A percentile compares a stretch with the other conserved stretches of the same genome.
phyloP scores from a whole-genome alignment of 148 eudicot species.

The Cornus suecica region DNA sequence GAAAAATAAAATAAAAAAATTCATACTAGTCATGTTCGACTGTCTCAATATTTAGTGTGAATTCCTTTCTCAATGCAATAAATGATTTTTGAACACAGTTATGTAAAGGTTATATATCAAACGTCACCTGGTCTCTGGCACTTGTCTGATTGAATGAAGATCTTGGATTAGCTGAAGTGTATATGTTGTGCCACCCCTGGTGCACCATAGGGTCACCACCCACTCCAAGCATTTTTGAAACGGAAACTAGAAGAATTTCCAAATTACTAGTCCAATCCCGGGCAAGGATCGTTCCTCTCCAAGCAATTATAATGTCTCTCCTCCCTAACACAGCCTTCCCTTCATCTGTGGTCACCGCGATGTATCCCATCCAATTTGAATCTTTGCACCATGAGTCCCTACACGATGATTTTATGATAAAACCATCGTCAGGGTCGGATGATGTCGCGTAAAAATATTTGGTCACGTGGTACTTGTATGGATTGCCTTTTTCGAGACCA shows the following conservation, averaged over 20 bases:
- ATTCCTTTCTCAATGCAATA: no score
- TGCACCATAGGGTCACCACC: slow-evolving; percentile 47
- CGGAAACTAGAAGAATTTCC: slow-evolving; percentile 43
- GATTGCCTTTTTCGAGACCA: slow-evolving; percentile 38
- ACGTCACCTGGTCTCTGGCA: slow-evolving; percentile 71
- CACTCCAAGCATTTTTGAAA: slow-evolving; percentile 41
- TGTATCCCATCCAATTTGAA: slow-evolving; percentile 75
- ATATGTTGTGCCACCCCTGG: slow-evolving; percentile 63
- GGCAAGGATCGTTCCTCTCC: slow-evolving; percentile 67
- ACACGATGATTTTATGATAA: slow-evolving; percentile 53
- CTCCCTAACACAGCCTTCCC: slow-evolving; percentile 52
- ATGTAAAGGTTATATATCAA: no score
- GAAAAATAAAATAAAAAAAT: no score
- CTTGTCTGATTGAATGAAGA: slow-evolving; percentile 58
- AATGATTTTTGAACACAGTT: no score
- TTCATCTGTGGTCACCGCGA: slow-evolving; percentile 70
- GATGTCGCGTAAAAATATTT: slow-evolving; percentile 76
- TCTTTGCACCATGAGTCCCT: slow-evolving; percentile 80
- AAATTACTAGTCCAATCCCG: slow-evolving; percentile 74
- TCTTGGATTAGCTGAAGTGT: slow-evolving; percentile 58
- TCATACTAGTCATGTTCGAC: no score
- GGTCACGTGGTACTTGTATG: slow-evolving; percentile 65
- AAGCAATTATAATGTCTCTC: slow-evolving; percentile 66
- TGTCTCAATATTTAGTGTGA: no score
- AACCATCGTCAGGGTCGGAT: slow-evolving; percentile 60